Percentiles rank a stretch among this genome's conserved stretches.
Conservation (phyloP, 1,284 basidiomycete species). For the Marasmius oreades region DNA sequence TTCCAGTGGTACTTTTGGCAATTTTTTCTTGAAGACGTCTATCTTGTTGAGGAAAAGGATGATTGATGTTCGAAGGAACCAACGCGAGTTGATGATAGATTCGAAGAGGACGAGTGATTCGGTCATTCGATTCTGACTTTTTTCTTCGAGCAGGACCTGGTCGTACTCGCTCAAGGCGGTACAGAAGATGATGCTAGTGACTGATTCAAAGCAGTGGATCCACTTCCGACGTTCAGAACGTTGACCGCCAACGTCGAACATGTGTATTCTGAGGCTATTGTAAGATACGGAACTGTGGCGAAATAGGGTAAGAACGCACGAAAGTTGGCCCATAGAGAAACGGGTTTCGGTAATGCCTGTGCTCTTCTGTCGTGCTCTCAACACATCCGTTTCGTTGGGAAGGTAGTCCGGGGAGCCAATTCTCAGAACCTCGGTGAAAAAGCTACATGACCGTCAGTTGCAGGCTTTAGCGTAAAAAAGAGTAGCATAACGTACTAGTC, state of each 20-base stretch:
- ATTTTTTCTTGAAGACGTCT: conserved; percentile 73
- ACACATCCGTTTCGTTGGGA: conserved; percentile 75
- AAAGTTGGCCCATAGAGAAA: conserved; percentile 48
- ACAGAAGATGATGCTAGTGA: conserved; percentile 83
- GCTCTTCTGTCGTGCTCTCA: conserved; percentile 77
- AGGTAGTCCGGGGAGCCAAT: conserved; percentile 68
- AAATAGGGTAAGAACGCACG: conserved; percentile 63
- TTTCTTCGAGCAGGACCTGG: conserved; percentile 61
- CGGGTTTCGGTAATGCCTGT: conserved; percentile 82
- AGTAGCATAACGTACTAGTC: conserved; percentile 41
- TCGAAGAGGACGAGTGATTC: conserved; percentile 79
- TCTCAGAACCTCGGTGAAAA: conserved; percentile 70
- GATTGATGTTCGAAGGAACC: conserved; percentile 73
- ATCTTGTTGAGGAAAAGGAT: conserved; percentile 77
- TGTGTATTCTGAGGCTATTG: conserved; percentile 53
- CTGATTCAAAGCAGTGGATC: conserved; percentile 80
- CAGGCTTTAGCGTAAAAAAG: conserved; percentile 1
- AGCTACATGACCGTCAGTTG: conserved; percentile 50
- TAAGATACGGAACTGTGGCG: conserved; percentile 35
- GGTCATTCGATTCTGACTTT: conserved; percentile 78
- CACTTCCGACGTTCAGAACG: conserved; percentile 83
- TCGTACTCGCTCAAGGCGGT: conserved; percentile 81
- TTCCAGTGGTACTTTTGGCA: conserved; percentile 22
- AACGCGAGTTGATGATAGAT: conserved; percentile 52
- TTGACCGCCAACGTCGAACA: conserved; percentile 82